phyloP scores from a whole-genome alignment of 306 rosid genomes.

The Benincasa hispida region DNA sequence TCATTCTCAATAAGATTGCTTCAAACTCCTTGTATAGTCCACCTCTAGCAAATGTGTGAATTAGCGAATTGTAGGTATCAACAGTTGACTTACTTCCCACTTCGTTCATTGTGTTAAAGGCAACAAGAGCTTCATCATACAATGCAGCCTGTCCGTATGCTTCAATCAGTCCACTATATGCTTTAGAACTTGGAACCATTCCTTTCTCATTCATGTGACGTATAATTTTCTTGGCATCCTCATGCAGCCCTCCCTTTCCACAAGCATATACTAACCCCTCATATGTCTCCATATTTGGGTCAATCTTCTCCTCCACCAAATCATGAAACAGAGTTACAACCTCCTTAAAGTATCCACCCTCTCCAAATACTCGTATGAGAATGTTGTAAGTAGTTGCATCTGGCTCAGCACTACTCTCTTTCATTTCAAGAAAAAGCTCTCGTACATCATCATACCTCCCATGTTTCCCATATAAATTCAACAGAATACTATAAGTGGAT shows the following conservation, averaged over 20 bases:
- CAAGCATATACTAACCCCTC: constrained; percentile 88
- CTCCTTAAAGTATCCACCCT: constrained; percentile 93
- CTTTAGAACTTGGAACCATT: constrained; percentile 69
- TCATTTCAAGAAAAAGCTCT: constrained; percentile 90
- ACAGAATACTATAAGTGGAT: constrained; percentile 56
- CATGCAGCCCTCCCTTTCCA: constrained; percentile 87
- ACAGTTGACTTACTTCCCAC: constrained; percentile 56
- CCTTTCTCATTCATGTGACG: constrained; percentile 59
- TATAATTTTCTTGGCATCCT: constrained; percentile 73
- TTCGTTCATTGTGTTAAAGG: constrained; percentile 91
- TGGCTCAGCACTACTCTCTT: constrained; percentile 76
- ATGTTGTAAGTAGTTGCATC: constrained; percentile 83
- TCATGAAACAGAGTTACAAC: constrained; percentile 95
- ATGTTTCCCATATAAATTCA: constrained; percentile 68
- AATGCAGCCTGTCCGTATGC: constrained; percentile 81
- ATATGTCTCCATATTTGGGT: constrained; percentile 84
- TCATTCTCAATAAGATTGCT: constrained; percentile 45
- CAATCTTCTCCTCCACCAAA: constrained; percentile 84
- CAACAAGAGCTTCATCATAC: constrained; percentile 87
- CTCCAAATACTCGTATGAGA: constrained; percentile 90
- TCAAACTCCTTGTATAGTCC: constrained; percentile 75
- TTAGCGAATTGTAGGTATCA: constrained; percentile 67
- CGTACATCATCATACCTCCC: constrained; percentile 90
- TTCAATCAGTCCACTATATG: constrained; percentile 68
- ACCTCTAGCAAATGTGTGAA: constrained; percentile 59